Evolutionary conservation across 805 yeast genomes (phyloP).

Genomic region (Suhomyces kilbournensis): DNA sequence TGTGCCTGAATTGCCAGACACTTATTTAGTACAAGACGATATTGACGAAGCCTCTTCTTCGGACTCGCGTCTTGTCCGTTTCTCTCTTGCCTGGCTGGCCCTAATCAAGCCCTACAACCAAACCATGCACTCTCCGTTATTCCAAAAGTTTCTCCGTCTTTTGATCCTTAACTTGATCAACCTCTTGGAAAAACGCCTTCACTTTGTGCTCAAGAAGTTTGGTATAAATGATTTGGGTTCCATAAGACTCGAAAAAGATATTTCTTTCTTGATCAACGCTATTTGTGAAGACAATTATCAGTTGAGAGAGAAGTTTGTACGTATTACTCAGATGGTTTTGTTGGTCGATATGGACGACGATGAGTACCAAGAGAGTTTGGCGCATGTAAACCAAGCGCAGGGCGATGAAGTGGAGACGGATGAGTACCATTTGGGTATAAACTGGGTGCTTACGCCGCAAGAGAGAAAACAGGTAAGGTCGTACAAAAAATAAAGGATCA

Average conservation of each 20-base stretch:
- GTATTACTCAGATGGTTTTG: constrained; percentile 82
- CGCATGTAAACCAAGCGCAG: constrained; percentile 14
- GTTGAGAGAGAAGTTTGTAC: constrained; percentile 71
- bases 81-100: constrained; percentile 62
- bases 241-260: constrained; percentile 76
- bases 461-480: constrained; percentile 66
- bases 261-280: constrained; percentile 69
- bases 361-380: constrained; percentile 39
- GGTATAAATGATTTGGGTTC: constrained; percentile 79
- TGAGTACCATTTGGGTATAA: constrained; percentile 35
- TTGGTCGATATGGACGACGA: constrained; percentile 78
- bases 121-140: constrained; percentile 49
- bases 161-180: constrained; percentile 55
- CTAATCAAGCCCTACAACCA: constrained; percentile 64
- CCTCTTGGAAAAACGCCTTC: constrained; percentile 61
- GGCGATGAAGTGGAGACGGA: constrained; percentile 14
- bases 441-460: constrained; percentile 76
- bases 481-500: constrained; percentile 44
- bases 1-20: constrained; percentile 31
- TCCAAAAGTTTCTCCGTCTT: constrained; percentile 44
- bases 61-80: constrained; percentile 37
- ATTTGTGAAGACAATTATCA: constrained; percentile 70
- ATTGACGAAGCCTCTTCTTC: constrained; percentile 19
- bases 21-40: constrained; percentile 25
- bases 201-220: constrained; percentile 57